phyloP scores from a whole-genome alignment of 2,329 filamentous ascomycete species.

The Calonectria montana region DNA sequence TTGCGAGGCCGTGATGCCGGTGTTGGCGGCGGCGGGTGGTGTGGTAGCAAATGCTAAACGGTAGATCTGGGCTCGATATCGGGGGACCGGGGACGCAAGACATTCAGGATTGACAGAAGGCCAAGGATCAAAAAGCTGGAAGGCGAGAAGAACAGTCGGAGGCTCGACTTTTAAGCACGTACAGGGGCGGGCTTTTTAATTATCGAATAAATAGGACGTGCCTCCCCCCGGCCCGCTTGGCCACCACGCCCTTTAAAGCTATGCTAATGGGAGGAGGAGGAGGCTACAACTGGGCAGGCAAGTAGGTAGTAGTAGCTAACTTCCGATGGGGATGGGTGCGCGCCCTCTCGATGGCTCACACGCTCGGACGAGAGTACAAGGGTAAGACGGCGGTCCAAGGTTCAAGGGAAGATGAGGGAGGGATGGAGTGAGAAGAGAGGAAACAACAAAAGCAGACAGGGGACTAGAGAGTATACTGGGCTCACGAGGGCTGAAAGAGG shows the following conservation, averaged over 20 bases:
- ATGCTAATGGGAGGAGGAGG: conserved; percentile 12
- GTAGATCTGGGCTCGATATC: not conserved
- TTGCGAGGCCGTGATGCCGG: conserved; percentile 10
- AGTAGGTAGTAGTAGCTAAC: conserved; percentile 16
- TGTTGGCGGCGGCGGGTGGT: conserved; percentile 3
- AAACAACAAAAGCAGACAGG: conserved; percentile 16
- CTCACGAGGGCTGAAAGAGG: conserved; percentile 15
- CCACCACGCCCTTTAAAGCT: conserved; percentile 7
- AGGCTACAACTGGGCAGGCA: conserved; percentile 10
- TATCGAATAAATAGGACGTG: conserved; percentile 4
- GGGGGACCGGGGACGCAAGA: not conserved
- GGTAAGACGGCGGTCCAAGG: conserved; percentile 6
- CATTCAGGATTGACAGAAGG: not conserved
- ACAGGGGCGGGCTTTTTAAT: conserved; percentile 10
- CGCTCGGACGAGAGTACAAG: not conserved
- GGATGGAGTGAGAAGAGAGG: conserved; percentile 9
- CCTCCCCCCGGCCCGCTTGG: conserved; percentile 3
- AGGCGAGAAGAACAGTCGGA: not conserved
- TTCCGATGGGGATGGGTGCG: conserved; percentile 8
- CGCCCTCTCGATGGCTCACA: conserved; percentile 8
- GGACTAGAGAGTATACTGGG: not conserved
- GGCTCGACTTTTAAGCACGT: conserved; percentile 1
- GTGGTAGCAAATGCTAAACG: conserved; percentile 1
- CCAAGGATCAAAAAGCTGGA: not conserved
- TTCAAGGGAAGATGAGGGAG: conserved; percentile 5